phyloP scores from a whole-genome alignment of 768 basidiomycete species.

The Auriscalpium vulgare region DNA sequence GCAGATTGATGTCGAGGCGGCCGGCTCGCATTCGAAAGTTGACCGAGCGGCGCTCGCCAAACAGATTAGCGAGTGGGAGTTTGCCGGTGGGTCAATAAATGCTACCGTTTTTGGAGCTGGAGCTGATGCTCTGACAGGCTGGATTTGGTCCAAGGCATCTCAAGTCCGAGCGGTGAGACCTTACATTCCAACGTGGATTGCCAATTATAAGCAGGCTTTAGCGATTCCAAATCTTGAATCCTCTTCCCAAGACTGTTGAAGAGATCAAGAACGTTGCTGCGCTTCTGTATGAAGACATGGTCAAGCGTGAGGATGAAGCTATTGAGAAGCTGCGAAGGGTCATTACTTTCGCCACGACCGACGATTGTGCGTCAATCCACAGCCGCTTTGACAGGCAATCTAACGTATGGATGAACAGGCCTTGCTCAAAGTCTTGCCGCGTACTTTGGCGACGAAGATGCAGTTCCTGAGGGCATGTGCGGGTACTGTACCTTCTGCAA shows the following conservation, averaged over 20 bases:
- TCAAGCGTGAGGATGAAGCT: conserved; percentile 33
- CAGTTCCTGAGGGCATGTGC: conserved; percentile 33
- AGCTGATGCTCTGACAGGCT: conserved; percentile 15
- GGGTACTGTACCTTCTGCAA: conserved; percentile 36
- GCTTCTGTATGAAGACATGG: conserved; percentile 30
- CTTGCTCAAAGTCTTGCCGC: conserved; percentile 32
- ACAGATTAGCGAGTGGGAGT: conserved; percentile 33
- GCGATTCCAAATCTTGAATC: conserved; percentile 30
- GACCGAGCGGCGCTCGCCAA: conserved; percentile 27
- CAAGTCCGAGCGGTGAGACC: conserved; percentile 29
- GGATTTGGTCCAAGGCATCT: conserved; percentile 25
- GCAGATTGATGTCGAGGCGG: conserved; percentile 29
- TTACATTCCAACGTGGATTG: not conserved
- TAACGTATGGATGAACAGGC: conserved; percentile 21
- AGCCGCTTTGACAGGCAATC: not conserved
- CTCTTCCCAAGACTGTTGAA: conserved; percentile 25
- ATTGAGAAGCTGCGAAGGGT: conserved; percentile 32
- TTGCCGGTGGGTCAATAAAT: conserved; percentile 20
- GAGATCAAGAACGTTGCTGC: conserved; percentile 28
- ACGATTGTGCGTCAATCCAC: conserved; percentile 26
- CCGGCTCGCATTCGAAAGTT: conserved; percentile 21
- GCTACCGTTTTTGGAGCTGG: not conserved
- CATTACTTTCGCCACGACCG: conserved; percentile 28
- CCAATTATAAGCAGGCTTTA: conserved; percentile 3
- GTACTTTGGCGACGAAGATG: conserved; percentile 37